Evolutionary conservation across 1,284 basidiomycete species (phyloP), one percentile per base, ranked within the genome.

Genomic region (Apiotrichum akiyoshidainum): DNA sequence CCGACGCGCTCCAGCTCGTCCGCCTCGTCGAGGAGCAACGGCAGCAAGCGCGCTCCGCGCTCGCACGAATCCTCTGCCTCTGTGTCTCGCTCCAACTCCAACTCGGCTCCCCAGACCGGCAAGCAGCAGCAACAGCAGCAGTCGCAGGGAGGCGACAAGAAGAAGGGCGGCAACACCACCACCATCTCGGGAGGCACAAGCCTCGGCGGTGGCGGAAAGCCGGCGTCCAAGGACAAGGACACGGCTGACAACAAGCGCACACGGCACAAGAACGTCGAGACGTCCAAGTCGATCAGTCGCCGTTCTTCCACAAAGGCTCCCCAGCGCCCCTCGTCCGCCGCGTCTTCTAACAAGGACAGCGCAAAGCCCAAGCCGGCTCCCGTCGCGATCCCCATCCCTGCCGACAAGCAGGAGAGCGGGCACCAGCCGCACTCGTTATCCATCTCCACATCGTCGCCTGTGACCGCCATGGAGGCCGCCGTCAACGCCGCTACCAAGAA

Each of bases 391-490:
- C 40, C 41, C 14, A 19, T 55, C 21, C 13, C 55, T 22, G 35
- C 51, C 37, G 21, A 34, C 8, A 39, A 54, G 47, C 37, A 49
- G 55, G 34, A 37, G 40, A 21, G 26, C 46, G 54, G 45, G 50
- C 5, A 33, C 13, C 48, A 50, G 19, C 48, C 48, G n/a, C 64
- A 68, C 31, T 69, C 69, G 12, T 54, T 76, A 12, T 70, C 69
- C 53, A 65, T 71, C 12, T 44, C 63, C 14, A 58, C 64, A 3
- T 69, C 68, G 12, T 60, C 68, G 2, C 71, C 74, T 0, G 60
- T 68, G 31, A 67, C 68, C 13, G 74, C 74, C 11, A 65, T 75
- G 64, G 70, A 75, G 47, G 73, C 73, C 7, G 74, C 74, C 0
- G 62, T 63, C n/a, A 70, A 69, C 19, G 73, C 68, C 2, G 73